phyloP scores from a whole-genome alignment of 352 stramenopile genomes.

The Albugo candida region DNA sequence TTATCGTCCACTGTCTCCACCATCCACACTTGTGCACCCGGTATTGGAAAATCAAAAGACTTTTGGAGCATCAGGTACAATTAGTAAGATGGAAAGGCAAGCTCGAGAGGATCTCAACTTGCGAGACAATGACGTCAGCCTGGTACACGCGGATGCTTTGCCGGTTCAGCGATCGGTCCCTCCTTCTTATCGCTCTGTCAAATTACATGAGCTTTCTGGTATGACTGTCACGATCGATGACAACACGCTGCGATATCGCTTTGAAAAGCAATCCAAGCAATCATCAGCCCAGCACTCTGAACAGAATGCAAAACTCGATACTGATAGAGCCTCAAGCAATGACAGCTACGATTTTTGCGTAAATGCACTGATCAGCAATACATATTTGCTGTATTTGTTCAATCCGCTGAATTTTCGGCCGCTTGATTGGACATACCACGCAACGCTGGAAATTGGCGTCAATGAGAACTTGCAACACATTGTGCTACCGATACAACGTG shows the following conservation, averaged over 20 bases:
- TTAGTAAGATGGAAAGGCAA: slow-evolving; percentile 2
- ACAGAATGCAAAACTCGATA: slow-evolving; percentile 1
- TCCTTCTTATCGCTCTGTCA: slow-evolving; percentile 20
- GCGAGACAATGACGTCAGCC: too few relatives aligned
- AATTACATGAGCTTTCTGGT: slow-evolving; percentile 63
- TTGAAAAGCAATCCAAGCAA: slow-evolving; percentile 13
- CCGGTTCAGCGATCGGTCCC: background rate
- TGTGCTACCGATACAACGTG: slow-evolving; percentile 31
- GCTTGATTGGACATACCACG: slow-evolving; percentile 65
- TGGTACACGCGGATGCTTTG: too few relatives aligned
- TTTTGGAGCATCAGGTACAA: too few relatives aligned
- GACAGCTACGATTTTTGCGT: slow-evolving; percentile 26
- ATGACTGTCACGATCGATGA: slow-evolving; percentile 77
- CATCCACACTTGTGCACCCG: slow-evolving; percentile 18
- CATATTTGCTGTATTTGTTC: slow-evolving; percentile 77
- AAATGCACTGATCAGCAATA: slow-evolving; percentile 69
- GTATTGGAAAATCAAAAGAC: too few relatives aligned
- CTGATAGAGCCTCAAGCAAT: background rate
- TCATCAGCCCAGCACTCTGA: background rate
- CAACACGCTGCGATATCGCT: slow-evolving; percentile 59
- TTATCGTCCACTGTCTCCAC: slow-evolving; percentile 51
- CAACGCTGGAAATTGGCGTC: slow-evolving; percentile 30
- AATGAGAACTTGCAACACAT: slow-evolving; percentile 11
- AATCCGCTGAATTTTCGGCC: slow-evolving; percentile 64
- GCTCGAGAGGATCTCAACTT: background rate